Percentiles rank a stretch among this genome's conserved stretches.
phyloP scores from a whole-genome alignment of 257 asterid species.

The Hygrophila difformis region DNA sequence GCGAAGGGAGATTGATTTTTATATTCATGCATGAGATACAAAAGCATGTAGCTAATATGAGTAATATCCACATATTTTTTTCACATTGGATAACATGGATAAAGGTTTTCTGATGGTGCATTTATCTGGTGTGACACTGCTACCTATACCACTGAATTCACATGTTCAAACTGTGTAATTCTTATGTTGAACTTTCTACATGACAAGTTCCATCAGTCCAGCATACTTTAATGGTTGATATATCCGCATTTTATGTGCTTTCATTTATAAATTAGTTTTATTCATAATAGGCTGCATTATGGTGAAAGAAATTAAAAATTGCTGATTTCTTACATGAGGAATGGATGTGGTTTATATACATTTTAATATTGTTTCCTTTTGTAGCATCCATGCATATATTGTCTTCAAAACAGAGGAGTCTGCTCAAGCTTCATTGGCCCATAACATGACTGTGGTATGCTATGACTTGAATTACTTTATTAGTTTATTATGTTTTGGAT shows the following conservation, averaged over 20 bases:
- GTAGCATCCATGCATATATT: slow-evolving; percentile 85
- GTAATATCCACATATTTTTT: no score
- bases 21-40: not conserved
- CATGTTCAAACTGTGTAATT: slow-evolving; percentile 2
- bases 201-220: not conserved
- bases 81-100: no score
- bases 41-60: no score
- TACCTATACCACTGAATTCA: not conserved
- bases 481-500: no score
- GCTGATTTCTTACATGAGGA: slow-evolving; percentile 1
- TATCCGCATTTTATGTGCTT: not conserved
- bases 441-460: slow-evolving; percentile 92
- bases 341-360: not conserved
- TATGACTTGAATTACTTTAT: slow-evolving; percentile 8
- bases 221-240: slow-evolving; percentile 4
- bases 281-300: not conserved
- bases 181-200: not conserved
- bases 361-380: slow-evolving; percentile 12
- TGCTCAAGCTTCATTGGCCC: slow-evolving; percentile 73
- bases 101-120: no score
- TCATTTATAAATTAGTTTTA: not conserved
- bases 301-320: not conserved
- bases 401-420: slow-evolving; percentile 82
- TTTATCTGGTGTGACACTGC: no score
- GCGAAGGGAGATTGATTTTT: slow-evolving; percentile 1